Conservation (phyloP, 768 basidiomycete genomes). For the Arthromyces matolae region DNA sequence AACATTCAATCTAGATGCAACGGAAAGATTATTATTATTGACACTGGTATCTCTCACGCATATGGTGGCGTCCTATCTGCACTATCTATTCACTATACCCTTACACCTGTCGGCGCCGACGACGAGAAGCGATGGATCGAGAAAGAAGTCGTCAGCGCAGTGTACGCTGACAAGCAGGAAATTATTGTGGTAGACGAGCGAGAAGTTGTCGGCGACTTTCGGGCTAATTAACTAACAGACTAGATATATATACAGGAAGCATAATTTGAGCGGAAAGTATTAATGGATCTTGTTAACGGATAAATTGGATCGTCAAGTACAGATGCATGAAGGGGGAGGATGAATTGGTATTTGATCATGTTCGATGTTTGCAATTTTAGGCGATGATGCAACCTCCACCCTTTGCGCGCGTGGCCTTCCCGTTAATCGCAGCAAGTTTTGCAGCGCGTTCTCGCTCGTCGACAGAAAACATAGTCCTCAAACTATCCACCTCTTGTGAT, state of each 20-base stretch:
- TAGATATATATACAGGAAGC: conserved; percentile 3
- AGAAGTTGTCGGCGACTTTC: conserved; percentile 42
- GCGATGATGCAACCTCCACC: conserved; percentile 9
- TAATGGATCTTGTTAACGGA: neutral
- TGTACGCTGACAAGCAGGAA: conserved; percentile 54
- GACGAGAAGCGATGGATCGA: conserved; percentile 49
- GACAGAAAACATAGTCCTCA: conserved; percentile 59
- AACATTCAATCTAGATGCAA: conserved; percentile 82
- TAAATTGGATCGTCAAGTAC: no score
- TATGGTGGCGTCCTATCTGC: conserved; percentile 93
- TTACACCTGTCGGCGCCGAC: conserved; percentile 51
- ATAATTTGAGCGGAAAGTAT: conserved; percentile 5
- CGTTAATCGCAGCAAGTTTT: conserved; percentile 42
- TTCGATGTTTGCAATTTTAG: conserved; percentile 2
- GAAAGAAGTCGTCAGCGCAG: conserved; percentile 60
- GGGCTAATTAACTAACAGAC: conserved; percentile 9
- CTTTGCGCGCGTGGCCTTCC: conserved; percentile 25
- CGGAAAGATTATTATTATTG: conserved; percentile 94
- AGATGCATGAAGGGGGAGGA: neutral
- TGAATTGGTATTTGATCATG: neutral
- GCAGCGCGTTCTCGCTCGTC: conserved; percentile 68
- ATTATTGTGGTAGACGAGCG: conserved; percentile 47
- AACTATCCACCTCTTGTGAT: conserved; percentile 66
- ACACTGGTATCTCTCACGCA: conserved; percentile 95
- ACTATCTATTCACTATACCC: conserved; percentile 79